Percentiles rank a stretch among this genome's conserved stretches.
Conservation (phyloP, 768 basidiomycete species). For the Pleurotus sapidus region DNA sequence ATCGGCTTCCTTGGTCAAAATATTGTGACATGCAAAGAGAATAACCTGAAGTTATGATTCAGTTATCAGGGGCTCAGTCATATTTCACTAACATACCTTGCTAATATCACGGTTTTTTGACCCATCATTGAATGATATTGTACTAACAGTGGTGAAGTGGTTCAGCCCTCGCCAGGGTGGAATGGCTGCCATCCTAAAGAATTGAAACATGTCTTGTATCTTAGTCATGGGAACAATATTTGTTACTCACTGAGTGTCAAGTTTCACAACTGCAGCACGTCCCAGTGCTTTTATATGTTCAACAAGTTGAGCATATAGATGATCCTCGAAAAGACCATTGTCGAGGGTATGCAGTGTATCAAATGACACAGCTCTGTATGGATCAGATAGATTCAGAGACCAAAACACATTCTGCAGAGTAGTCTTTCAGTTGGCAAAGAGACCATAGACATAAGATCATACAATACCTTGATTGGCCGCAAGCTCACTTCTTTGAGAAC, state of each 20-base stretch:
- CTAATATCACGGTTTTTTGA: slow-evolving; percentile 31
- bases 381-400: slow-evolving; percentile 28
- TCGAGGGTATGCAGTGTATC: slow-evolving; percentile 35
- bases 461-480: slow-evolving; percentile 17
- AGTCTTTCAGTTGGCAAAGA: neutral
- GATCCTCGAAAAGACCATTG: slow-evolving; percentile 28
- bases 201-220: neutral
- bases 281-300: slow-evolving; percentile 14
- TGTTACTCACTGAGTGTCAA: slow-evolving; percentile 23
- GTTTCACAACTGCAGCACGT: slow-evolving; percentile 10
- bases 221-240: neutral
- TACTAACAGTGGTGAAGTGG: slow-evolving; percentile 24
- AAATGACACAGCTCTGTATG: slow-evolving; percentile 30
- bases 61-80: neutral
- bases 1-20: slow-evolving; percentile 11
- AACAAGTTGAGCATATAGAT: slow-evolving; percentile 25
- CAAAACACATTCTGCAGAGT: slow-evolving; percentile 38
- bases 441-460: neutral
- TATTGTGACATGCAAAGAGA: slow-evolving; percentile 21
- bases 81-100: slow-evolving; percentile 20
- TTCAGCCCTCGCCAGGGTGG: slow-evolving; percentile 31
- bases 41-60: slow-evolving; percentile 16
- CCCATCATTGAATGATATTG: slow-evolving; percentile 29
- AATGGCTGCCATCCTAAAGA: slow-evolving; percentile 20
- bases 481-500: slow-evolving; percentile 18